phyloP scores from a whole-genome alignment of 305 asterid genomes.

The Fraxinus ornus region DNA sequence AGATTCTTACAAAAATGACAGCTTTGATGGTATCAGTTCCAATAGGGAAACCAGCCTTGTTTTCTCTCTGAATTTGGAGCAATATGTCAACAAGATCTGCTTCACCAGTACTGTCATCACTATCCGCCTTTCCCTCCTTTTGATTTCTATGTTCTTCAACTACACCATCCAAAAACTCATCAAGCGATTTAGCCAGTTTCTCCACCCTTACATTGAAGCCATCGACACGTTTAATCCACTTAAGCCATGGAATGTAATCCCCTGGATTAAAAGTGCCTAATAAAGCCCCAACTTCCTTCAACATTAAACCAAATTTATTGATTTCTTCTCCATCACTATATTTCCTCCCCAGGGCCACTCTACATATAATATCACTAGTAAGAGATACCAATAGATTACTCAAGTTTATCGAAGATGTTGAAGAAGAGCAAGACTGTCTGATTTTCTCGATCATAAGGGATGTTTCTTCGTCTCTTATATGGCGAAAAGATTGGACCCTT shows the following conservation, averaged over 20 bases:
- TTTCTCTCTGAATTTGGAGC: constrained; percentile 31
- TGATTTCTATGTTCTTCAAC: constrained; percentile 19
- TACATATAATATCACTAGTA: background rate
- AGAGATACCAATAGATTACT: background rate
- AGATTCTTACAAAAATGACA: constrained; percentile 19
- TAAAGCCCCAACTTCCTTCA: constrained; percentile 10
- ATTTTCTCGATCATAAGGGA: background rate
- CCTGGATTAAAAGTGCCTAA: constrained; percentile 23
- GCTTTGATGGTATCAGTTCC: constrained; percentile 30
- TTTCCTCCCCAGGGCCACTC: constrained; percentile 26
- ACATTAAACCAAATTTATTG: constrained; percentile 9
- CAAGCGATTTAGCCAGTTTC: constrained; percentile 16
- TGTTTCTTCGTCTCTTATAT: constrained; percentile 32
- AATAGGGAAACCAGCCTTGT: background rate
- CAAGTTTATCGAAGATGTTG: background rate
- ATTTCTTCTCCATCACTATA: constrained; percentile 19
- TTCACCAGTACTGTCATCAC: background rate
- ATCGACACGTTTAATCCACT: constrained; percentile 16
- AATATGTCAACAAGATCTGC: constrained; percentile 28
- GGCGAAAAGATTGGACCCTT: constrained; percentile 29
- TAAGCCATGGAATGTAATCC: constrained; percentile 35
- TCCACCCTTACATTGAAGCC: constrained; percentile 8
- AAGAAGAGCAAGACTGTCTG: background rate
- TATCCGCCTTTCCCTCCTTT: background rate
- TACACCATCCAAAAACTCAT: constrained; percentile 28